Conservation (phyloP, 352 stramenopile genomes). For the Globisporangium splendens region DNA sequence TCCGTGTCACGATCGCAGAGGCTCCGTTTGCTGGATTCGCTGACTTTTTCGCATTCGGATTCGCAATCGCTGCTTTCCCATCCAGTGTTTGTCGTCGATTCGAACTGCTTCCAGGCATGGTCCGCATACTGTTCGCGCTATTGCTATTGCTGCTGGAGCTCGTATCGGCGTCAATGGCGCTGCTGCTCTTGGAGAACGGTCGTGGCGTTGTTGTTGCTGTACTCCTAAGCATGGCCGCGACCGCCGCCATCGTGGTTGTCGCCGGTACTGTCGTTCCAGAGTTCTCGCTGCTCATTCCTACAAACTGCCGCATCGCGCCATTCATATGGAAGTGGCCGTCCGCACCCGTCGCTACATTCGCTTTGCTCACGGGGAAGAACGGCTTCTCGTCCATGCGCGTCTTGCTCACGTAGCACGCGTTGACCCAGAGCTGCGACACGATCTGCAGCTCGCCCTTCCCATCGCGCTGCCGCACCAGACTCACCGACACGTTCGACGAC, state of each 20-base stretch:
- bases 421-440: constrained; percentile 83
- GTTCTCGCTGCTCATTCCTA: not conserved
- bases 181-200: not conserved
- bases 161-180: not conserved
- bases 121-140: not conserved
- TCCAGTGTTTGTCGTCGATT: constrained; percentile 33
- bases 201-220: not conserved
- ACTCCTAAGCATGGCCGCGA: no score
- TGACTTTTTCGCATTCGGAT: not conserved
- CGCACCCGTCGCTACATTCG: not conserved
- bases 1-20: not conserved
- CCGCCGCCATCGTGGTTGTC: not conserved
- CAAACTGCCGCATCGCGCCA: constrained; percentile 16
- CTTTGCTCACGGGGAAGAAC: constrained; percentile 74
- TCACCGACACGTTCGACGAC: constrained; percentile 31
- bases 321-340: constrained; percentile 16
- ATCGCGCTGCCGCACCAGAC: constrained; percentile 20
- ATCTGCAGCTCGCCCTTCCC: constrained; percentile 49
- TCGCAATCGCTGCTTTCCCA: constrained; percentile 1
- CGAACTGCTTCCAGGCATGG: constrained; percentile 36
- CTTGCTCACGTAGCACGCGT: constrained; percentile 75
- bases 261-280: not conserved
- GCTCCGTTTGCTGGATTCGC: not conserved
- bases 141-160: not conserved
- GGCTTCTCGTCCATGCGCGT: constrained; percentile 58